phyloP scores from a whole-genome alignment of 2,329 filamentous ascomycete genomes.

The Colletotrichum caudatum region DNA sequence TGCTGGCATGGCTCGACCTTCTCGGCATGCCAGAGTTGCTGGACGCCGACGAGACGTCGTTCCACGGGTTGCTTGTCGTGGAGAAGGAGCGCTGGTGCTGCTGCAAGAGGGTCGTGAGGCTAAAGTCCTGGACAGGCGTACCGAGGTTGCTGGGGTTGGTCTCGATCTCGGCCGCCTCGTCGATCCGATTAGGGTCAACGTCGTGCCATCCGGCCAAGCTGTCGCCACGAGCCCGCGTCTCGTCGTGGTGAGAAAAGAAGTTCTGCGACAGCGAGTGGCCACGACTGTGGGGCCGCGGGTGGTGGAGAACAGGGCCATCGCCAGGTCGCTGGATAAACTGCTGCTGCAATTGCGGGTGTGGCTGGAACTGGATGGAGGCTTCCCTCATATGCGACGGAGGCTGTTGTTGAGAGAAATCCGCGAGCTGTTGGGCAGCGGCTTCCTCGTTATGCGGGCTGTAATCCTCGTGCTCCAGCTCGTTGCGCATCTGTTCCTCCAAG shows the following conservation, averaged over 20 bases:
- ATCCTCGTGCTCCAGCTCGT: slow-evolving; percentile 82
- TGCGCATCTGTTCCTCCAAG: slow-evolving; percentile 81
- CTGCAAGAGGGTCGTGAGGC: slow-evolving; percentile 57
- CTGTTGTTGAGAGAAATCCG: slow-evolving; percentile 29
- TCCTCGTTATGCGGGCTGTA: slow-evolving; percentile 73
- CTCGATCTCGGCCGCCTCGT: slow-evolving; percentile 75
- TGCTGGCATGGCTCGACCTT: slow-evolving; percentile 72
- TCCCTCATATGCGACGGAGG: slow-evolving; percentile 55
- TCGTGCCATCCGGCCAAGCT: slow-evolving; percentile 56
- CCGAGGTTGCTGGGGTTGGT: slow-evolving; percentile 80
- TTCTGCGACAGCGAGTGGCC: slow-evolving; percentile 78
- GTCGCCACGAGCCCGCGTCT: slow-evolving; percentile 50
- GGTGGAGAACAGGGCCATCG: slow-evolving; percentile 72
- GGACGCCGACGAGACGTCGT: slow-evolving; percentile 59
- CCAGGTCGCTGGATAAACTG: slow-evolving; percentile 66
- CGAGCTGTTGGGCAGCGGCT: slow-evolving; percentile 43
- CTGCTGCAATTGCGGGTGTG: slow-evolving; percentile 63
- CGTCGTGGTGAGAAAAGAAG: slow-evolving; percentile 70
- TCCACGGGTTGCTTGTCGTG: slow-evolving; percentile 73
- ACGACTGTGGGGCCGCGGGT: slow-evolving; percentile 79
- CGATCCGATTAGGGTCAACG: slow-evolving; percentile 54
- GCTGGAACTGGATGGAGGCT: slow-evolving; percentile 61
- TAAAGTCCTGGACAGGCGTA: slow-evolving; percentile 68
- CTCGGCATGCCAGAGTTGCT: slow-evolving; percentile 51
- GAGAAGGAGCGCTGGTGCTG: slow-evolving; percentile 68